phyloP scores from a whole-genome alignment of 768 basidiomycete species.

The Lactarius hengduanensis region DNA sequence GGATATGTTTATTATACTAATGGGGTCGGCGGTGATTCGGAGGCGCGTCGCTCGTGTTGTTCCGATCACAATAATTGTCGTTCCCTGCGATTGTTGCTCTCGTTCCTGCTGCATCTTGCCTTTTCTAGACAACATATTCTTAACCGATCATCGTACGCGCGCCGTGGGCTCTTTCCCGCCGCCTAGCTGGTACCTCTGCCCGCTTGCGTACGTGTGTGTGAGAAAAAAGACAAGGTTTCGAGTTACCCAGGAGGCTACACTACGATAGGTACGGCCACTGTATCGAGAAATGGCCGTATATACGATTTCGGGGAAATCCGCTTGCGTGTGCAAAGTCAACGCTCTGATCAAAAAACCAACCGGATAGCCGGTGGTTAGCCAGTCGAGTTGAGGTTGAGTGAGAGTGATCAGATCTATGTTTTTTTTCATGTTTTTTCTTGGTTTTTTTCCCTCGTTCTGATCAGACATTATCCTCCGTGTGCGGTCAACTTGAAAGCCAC shows the following conservation, averaged over 20 bases:
- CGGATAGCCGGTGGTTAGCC: no score
- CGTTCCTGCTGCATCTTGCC: neutral
- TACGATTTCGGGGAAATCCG: neutral
- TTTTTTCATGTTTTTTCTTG: neutral
- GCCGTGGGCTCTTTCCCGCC: neutral
- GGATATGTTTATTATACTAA: neutral
- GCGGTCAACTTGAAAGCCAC: no score
- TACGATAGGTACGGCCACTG: neutral
- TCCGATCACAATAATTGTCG: neutral
- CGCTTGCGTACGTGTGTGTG: neutral
- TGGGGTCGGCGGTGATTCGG: neutral
- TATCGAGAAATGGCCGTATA: neutral
- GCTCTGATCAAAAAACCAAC: neutral
- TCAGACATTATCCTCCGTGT: neutral
- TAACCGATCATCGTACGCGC: neutral
- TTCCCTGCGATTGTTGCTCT: neutral
- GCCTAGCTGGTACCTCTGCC: neutral
- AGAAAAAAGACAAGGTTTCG: neutral
- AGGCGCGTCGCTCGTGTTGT: neutral
- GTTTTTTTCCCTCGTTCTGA: neutral
- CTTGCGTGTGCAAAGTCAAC: neutral
- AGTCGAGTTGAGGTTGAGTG: neutral
- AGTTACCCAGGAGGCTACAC: neutral
- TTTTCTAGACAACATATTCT: neutral
- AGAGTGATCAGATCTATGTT: neutral